Evolutionary conservation across 2,329 filamentous ascomycete genomes (phyloP), one percentile per base, ranked within the genome.

Genomic region (Lachnellula cervina): DNA sequence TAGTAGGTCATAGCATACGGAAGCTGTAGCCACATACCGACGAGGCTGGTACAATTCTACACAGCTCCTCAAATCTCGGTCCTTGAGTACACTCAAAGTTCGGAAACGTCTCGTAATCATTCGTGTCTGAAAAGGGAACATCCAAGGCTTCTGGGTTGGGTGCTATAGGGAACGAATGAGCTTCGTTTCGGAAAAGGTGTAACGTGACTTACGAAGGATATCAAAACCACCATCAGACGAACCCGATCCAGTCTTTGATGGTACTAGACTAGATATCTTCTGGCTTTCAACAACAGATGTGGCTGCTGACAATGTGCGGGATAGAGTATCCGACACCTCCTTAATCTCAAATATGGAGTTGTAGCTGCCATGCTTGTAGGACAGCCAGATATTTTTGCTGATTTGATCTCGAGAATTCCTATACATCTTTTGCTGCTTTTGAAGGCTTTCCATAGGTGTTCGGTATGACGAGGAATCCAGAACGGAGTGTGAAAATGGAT

Each of bases 321-420:
- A 55, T 19, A 71, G 56, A 14, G 51, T 65, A 16, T 66, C 58
- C 5, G 63, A 55, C n/a, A 67, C 64, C 17, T 70, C 66, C 25
- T 56, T 59, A 5, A 70, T 64, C 38, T 70, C 62, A 47, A 70
- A 66, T 11, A 69, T 63, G 4, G 68, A 63, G 50, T 70, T 66
- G 49, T 70, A 71, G 54, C 63, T 71, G 17, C 64, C 66, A 49
- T 69, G 52, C 40, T 69, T 63, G 49, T 69, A 68, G 8, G 66
- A 65, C 37, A 61, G 56, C 63, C 63, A 66, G 23, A 59, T 59
- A 42, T 69, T 70, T 32, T 62, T 64, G n/a, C 54, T 62, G 19
- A 70, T 62, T 32, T 70, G 64, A 17, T 56, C 50, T 13, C 57
- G 47, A 32, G 64, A 56, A 16, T 54, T 59, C 43, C 55, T 50